A percentile compares a stretch with the other conserved stretches of the same genome.
phyloP scores from a whole-genome alignment of 495 filamentous ascomycete species.

The Penicillium bialowiezense region DNA sequence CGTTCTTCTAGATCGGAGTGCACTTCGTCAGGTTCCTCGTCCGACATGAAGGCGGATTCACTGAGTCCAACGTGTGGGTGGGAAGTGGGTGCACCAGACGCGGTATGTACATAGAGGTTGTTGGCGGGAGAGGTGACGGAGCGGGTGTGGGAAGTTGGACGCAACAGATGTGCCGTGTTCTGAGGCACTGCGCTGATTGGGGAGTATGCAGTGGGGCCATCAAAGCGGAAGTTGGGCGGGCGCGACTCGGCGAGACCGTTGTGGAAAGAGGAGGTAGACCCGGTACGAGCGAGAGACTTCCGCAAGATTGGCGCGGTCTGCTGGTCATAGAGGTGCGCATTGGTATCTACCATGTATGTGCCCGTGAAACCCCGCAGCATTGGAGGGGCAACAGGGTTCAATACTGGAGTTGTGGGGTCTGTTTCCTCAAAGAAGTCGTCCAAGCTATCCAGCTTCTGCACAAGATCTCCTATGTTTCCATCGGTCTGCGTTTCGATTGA shows the following conservation, averaged over 20 bases:
- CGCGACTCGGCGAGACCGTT: conserved; percentile 78
- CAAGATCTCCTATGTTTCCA: conserved; percentile 77
- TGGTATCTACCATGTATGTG: conserved; percentile 69
- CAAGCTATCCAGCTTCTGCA: conserved; percentile 85
- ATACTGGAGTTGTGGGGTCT: conserved; percentile 48
- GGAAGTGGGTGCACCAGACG: conserved; percentile 21
- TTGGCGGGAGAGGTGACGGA: conserved; percentile 70
- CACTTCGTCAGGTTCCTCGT: conserved; percentile 50
- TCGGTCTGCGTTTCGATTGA: conserved; percentile 79
- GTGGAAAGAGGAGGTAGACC: conserved; percentile 77
- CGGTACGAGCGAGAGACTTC: conserved; percentile 70
- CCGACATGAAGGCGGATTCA: conserved; percentile 56
- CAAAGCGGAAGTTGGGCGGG: conserved; percentile 50
- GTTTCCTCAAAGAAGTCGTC: conserved; percentile 91
- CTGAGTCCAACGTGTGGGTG: conserved; percentile 28
- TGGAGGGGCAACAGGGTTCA: conserved; percentile 41
- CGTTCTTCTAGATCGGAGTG: conserved; percentile 48
- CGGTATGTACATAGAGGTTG: conserved; percentile 48
- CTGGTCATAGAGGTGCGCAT: conserved; percentile 88
- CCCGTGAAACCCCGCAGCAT: conserved; percentile 62
- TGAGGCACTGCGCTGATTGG: conserved; percentile 26
- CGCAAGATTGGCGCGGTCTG: conserved; percentile 88
- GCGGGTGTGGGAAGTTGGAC: conserved; percentile 62
- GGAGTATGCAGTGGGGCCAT: conserved; percentile 63
- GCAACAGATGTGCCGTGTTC: conserved; percentile 27